Base-by-base conservation (phyloP, 2,329 filamentous ascomycete species). In the Stylonectria norvegica region DNA sequence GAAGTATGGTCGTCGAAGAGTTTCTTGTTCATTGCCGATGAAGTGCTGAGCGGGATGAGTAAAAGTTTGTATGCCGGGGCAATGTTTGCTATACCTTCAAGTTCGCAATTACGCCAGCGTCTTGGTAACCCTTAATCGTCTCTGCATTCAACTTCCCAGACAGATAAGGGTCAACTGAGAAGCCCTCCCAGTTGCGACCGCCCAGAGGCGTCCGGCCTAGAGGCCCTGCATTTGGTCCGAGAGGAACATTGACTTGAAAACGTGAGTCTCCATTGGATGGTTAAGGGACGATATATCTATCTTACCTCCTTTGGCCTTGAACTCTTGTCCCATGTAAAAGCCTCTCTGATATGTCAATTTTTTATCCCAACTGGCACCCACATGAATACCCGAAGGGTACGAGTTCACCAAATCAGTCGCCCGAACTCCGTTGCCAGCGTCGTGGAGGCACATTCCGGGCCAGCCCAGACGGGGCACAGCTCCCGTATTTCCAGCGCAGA, bases 21-120 rank as follows among this genome's bases (percentile, higher is more conserved):
- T 76, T 43, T 83, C 79, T 58, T 83, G 80, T 53, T 83, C 80
- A 40, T 83, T 80, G 12, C 64, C 75, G 29, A 83, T 75, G 42
- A 70, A 74, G 50, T 83, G 79, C 74, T 66, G 4, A 8, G 15
- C 19, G 9, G 4, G 14, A 29, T 22, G 1, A 35, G 34, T 6
- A 11, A 5, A 2, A 11, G 9, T 0, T 4, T 3, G 1, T 8
- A 3, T 4, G 0, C 2, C 5, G 1, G 9, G n/a, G 3, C 2
- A 4, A 16, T 15, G 12, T 15, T 5, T 4, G 2, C 5, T 38
- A 20, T 25, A 70, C 69, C 62, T 77, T 91, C 71, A 71, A 81
- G 67, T 82, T 87, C 40, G 88, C 86, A 60, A 94, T 85, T 25
- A 91, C 81, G 53, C 87, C 87, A 3, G 82, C 81, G 55, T 83